Evolutionary conservation across 2,329 filamentous ascomycete species (phyloP).

Genomic region (Fusarium irregulare): DNA sequence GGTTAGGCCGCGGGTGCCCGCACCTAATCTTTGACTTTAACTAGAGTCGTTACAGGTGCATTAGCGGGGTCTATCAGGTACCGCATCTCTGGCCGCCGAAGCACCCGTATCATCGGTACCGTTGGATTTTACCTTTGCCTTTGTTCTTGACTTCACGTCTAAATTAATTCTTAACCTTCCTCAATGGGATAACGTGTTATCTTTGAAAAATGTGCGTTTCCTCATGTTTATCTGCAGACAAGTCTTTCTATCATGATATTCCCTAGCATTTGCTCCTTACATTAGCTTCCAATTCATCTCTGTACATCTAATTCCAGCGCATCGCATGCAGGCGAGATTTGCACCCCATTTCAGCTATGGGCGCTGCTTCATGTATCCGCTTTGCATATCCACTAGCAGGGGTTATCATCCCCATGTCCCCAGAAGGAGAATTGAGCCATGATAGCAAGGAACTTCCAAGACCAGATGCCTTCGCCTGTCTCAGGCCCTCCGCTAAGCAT

Average conservation of each 20-base stretch:
- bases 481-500: not conserved
- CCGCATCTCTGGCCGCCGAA: slow-evolving; percentile 13
- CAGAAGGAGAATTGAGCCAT: slow-evolving; percentile 17
- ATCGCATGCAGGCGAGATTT: slow-evolving; percentile 44
- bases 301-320: slow-evolving; percentile 38
- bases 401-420: slow-evolving; percentile 17
- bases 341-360: slow-evolving; percentile 36
- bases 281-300: slow-evolving; percentile 23
- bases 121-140: not conserved
- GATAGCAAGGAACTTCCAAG: slow-evolving; percentile 24
- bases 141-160: slow-evolving; percentile 3
- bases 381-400: slow-evolving; percentile 38
- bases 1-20: not conserved
- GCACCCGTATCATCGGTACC: slow-evolving; percentile 6
- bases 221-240: not conserved
- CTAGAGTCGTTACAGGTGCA: slow-evolving; percentile 24
- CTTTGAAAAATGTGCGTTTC: not conserved
- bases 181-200: not conserved
- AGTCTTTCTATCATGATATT: not conserved
- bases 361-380: slow-evolving; percentile 36
- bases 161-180: not conserved
- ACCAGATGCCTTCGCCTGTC: not conserved
- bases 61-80: slow-evolving; percentile 30
- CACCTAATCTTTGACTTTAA: slow-evolving; percentile 14
- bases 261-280: slow-evolving; percentile 10